Base-by-base conservation (phyloP, 176 grass and related monocot genomes). In the Carex kokanica region DNA sequence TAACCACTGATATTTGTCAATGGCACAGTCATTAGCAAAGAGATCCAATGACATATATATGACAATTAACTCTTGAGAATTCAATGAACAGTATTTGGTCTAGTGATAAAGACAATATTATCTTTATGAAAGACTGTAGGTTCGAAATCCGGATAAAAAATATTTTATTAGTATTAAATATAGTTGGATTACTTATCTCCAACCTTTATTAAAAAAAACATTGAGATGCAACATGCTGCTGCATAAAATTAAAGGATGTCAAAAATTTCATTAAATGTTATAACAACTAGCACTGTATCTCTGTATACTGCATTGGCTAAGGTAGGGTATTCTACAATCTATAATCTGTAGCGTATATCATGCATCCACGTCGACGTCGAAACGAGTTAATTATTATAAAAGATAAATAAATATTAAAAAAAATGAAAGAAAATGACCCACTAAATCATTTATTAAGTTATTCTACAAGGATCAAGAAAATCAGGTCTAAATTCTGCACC, bases 361-460 rank as follows among this genome's bases (percentile, higher is more conserved):
- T 20, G 32, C 6, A 18, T n/a, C 17, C 17, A 43, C 41, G 41
- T 43, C 8, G 41, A 43, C 41, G 41, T 43, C 0, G 6, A 60
- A 60, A n/a, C 7, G 10, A 60, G 58, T 60, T 27, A 27, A 27
- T 27, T 2, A 21, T 60, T 8, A 60, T 60, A 60, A 60, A 6
- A 9, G 20, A 23, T 60, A 60, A 21, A 60, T 2, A 21, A 24
- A 0, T 3, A 20, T 81, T 8, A 13, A 40, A 73, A 73, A 38
- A 75, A 21, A 53, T 75, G n/a, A 47, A 23, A 75, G 58, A 60
- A 60, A 23, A 21, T 60, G 40, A 75, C 40, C 71, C 71, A 53
- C 75, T 79, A 34, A 79, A 79, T 79, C 27, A 60, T 79, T 2
- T 36, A 58, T 12, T 36, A 58, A 83, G 40, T 34, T 52, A 31